Conservation (phyloP, 2,329 filamentous ascomycete genomes). For the Scytalidium sp. region DNA sequence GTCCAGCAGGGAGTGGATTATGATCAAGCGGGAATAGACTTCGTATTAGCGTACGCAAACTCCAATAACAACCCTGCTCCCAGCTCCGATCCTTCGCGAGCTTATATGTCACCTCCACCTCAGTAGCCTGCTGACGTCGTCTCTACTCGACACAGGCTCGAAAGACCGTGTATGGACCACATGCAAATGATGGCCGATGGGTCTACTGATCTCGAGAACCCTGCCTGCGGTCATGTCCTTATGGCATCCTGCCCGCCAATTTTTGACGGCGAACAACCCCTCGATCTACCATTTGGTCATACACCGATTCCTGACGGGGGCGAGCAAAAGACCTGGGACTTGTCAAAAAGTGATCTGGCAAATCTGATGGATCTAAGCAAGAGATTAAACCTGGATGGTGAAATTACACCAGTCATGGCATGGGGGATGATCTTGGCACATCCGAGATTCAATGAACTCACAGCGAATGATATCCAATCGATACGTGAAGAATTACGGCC, state of each 20-base stretch:
- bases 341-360: slow-evolving; percentile 71
- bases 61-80: slow-evolving; percentile 26
- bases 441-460: slow-evolving; percentile 65
- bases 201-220: slow-evolving; percentile 55
- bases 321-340: slow-evolving; percentile 71
- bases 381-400: slow-evolving; percentile 78
- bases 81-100: slow-evolving; percentile 50
- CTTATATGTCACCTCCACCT: slow-evolving; percentile 64
- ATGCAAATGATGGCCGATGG: slow-evolving; percentile 73
- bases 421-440: slow-evolving; percentile 79
- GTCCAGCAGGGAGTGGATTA: slow-evolving; percentile 55
- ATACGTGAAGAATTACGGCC: slow-evolving; percentile 71
- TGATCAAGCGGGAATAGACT: slow-evolving; percentile 83
- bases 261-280: slow-evolving; percentile 37
- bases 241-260: slow-evolving; percentile 86
- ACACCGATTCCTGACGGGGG: slow-evolving; percentile 11
- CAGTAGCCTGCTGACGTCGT: slow-evolving; percentile 48
- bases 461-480: slow-evolving; percentile 63
- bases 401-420: slow-evolving; percentile 94
- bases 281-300: slow-evolving; percentile 52
- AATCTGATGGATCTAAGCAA: slow-evolving; percentile 83
- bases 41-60: slow-evolving; percentile 78
- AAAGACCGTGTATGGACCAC: slow-evolving; percentile 91
- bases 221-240: slow-evolving; percentile 82
- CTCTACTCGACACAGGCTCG: slow-evolving; percentile 58